Conservation (phyloP, 2,329 filamentous ascomycete genomes). For the Colletotrichum kahawae region DNA sequence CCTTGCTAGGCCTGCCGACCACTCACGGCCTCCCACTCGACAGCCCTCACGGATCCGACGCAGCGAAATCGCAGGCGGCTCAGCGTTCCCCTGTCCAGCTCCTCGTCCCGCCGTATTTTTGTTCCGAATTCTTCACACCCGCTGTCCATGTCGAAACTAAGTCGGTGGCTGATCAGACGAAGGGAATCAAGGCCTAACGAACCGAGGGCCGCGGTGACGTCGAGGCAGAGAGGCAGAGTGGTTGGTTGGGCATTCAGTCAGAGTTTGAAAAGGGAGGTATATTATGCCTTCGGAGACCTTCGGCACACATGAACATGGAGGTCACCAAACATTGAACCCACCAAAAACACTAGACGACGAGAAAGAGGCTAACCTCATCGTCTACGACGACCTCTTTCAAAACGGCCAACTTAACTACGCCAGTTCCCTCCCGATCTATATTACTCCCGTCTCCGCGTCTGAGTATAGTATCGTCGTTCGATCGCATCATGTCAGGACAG, state of each 20-base stretch:
- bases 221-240: background rate
- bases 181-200: slow-evolving; percentile 9
- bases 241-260: background rate
- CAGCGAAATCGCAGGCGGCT: background rate
- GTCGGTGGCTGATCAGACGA: slow-evolving; percentile 20
- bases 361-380: background rate
- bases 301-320: background rate
- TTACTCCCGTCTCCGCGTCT: background rate
- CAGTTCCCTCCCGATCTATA: background rate
- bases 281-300: slow-evolving; percentile 11
- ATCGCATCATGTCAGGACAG: slow-evolving; percentile 20
- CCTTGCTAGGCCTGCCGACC: background rate
- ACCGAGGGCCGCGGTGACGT: slow-evolving; percentile 14
- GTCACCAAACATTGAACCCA: background rate
- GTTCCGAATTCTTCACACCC: background rate
- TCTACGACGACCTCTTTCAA: background rate
- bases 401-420: background rate
- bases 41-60: background rate
- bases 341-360: slow-evolving; percentile 3
- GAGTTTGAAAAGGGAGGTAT: slow-evolving; percentile 7
- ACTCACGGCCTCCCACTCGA: background rate
- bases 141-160: slow-evolving; percentile 19
- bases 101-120: background rate
- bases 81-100: slow-evolving; percentile 15
- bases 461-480: background rate